phyloP scores from a whole-genome alignment of 2,329 filamentous ascomycete species.

The Claviceps capensis region DNA sequence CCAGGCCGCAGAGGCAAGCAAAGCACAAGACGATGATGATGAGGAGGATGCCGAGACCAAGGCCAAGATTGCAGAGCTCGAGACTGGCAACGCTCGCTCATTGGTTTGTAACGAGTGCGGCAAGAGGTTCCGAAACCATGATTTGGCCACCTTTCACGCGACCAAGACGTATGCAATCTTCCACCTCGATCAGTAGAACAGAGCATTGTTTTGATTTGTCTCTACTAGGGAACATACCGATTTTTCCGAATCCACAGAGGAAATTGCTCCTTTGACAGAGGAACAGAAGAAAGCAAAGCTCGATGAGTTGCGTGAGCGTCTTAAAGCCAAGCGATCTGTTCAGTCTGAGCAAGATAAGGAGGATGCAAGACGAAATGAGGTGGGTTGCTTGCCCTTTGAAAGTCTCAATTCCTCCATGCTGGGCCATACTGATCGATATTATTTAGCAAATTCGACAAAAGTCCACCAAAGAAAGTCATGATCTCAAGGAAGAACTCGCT shows the following conservation, averaged over 20 bases:
- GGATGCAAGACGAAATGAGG: conserved; percentile 76
- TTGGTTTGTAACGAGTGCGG: conserved; percentile 90
- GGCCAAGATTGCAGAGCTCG: conserved; percentile 49
- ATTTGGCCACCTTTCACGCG: conserved; percentile 80
- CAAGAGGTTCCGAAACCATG: conserved; percentile 73
- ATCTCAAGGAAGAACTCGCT: conserved; percentile 76
- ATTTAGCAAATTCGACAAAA: conserved; percentile 62
- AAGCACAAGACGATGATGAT: conserved; percentile 30
- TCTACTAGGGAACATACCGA: conserved; percentile 62
- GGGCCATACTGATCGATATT: not conserved
- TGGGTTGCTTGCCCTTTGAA: conserved; percentile 19
- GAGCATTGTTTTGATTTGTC: not conserved
- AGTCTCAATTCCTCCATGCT: not conserved
- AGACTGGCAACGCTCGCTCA: conserved; percentile 58
- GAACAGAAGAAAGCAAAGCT: conserved; percentile 80
- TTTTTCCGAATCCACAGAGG: conserved; percentile 87
- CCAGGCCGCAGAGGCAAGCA: conserved; percentile 29
- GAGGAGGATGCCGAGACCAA: conserved; percentile 35
- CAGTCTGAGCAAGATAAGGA: conserved; percentile 63
- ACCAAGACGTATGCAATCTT: conserved; percentile 52
- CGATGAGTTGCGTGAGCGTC: conserved; percentile 56
- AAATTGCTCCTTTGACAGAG: conserved; percentile 78
- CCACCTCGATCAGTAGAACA: not conserved
- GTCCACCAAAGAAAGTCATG: conserved; percentile 76
- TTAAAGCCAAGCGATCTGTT: conserved; percentile 57